Percentiles rank a stretch among this genome's conserved stretches.
These are phyloP conservation scores for Epichloe glyceriae DNA, from an alignment of 2,329 filamentous ascomycete genomes.

Conservation along the genomic window DNA sequence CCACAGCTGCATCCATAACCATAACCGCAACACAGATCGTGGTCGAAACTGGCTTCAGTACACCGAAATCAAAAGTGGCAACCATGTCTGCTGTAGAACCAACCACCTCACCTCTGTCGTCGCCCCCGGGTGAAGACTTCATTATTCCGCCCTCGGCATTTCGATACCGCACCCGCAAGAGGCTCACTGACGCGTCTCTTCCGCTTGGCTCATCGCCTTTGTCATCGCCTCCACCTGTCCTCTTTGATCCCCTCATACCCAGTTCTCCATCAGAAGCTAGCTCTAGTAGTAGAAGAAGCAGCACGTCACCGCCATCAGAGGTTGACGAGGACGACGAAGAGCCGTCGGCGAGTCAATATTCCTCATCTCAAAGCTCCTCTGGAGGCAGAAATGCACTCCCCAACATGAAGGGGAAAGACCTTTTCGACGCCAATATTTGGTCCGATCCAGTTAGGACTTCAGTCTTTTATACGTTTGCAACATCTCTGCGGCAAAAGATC, in stretches of 20 bases:
- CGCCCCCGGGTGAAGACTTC: slow-evolving; percentile 22
- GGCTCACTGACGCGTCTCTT: slow-evolving; percentile 11
- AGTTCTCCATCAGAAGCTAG: slow-evolving; percentile 24
- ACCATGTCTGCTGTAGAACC: slow-evolving; percentile 10
- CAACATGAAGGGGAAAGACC: slow-evolving; percentile 55
- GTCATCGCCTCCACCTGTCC: slow-evolving; percentile 40
- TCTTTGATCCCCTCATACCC: slow-evolving; percentile 38
- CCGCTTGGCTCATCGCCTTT: slow-evolving; percentile 38
- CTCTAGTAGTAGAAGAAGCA: slow-evolving; percentile 21
- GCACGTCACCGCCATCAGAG: slow-evolving; percentile 29
- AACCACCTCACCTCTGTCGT: slow-evolving; percentile 24
- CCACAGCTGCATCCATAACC: background rate
- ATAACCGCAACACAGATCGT: background rate
- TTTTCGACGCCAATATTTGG: slow-evolving; percentile 62
- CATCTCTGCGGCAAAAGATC: slow-evolving; percentile 51
- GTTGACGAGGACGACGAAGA: slow-evolving; percentile 26
- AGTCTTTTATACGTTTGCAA: slow-evolving; percentile 61
- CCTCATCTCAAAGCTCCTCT: slow-evolving; percentile 25
- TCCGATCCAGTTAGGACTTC: slow-evolving; percentile 53
- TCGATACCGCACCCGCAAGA: slow-evolving; percentile 11
- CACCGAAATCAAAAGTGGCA: slow-evolving; percentile 6
- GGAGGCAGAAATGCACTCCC: slow-evolving; percentile 29
- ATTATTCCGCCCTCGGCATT: slow-evolving; percentile 15
- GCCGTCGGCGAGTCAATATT: slow-evolving; percentile 25
- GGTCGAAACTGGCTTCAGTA: slow-evolving; percentile 5